Evolutionary conservation across 257 asterid genomes (phyloP).

Genomic region (Nicotiana noctiflora): DNA sequence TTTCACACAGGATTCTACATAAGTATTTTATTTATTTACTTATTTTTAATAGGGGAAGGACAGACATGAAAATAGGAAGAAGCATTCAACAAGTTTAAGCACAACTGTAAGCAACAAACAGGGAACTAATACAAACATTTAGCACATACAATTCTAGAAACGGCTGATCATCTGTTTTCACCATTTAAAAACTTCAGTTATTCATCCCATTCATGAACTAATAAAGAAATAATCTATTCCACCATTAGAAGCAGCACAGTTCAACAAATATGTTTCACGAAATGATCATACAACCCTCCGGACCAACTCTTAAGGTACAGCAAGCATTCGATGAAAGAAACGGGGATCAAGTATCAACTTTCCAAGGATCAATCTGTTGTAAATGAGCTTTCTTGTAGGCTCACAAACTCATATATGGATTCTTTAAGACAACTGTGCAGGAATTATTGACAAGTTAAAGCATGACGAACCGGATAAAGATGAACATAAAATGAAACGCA

Average conservation of each 20-base stretch:
- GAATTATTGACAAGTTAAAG: too few relatives aligned
- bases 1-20: background rate
- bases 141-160: background rate
- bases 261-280: background rate
- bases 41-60: background rate
- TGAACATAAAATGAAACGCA: too few relatives aligned
- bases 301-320: background rate
- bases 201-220: background rate
- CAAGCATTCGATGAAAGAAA: background rate
- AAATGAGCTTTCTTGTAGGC: too few relatives aligned
- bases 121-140: background rate
- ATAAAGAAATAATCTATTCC: background rate
- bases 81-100: background rate
- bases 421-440: too few relatives aligned
- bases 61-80: background rate
- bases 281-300: background rate
- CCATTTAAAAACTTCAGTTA: background rate
- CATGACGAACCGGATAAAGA: too few relatives aligned
- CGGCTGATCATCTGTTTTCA: background rate
- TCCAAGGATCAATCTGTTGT: too few relatives aligned
- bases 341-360: too few relatives aligned
- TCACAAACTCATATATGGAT: too few relatives aligned
- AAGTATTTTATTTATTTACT: background rate
- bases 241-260: background rate
- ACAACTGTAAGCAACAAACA: background rate